Evolutionary conservation across 768 basidiomycete species (phyloP), one percentile per base, ranked within the genome.

Genomic region (Cytidiella melzeri): DNA sequence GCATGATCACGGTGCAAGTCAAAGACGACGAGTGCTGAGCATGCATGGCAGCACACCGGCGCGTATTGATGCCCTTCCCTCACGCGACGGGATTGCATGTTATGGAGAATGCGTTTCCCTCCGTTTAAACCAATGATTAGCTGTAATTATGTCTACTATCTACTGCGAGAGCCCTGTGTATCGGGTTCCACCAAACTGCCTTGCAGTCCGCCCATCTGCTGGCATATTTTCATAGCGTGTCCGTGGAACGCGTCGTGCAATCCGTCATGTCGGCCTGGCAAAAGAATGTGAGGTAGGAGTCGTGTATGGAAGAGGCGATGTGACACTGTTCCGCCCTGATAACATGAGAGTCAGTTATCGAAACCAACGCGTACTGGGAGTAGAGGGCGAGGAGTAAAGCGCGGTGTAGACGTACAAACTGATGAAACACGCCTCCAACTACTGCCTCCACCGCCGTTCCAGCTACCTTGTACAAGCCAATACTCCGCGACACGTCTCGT

Each of bases 381-480:
- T 4, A 41, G 19, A 42, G 27, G 37, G 15, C 10, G 47, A 5
- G 12, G 36, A 25, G 18, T 37, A 21, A 30, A 11, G 45, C 30
- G 50, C n/a, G n/a, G n/a, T n/a, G n/a, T n/a, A 45, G 45, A 73
- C 87, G 51, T 59, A 92, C 89, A 64, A 83, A 87, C 69, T 92
- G 87, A 58, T 84, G 80, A 58, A 81, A 88, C 11, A 90, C 75
- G 5, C 81, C 86, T 20, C 89, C 89, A 25, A 90, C 65, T 13
- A 89, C 71, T 2, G 85, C 89, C 56, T 84, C 80, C 4, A 90
- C 85, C 0, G 82, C 74, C 50, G 86, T 81, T 1, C 89, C 89
- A 58, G 83, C 77, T 18, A 90, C 81, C 57, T 90, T 91, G 57
- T 83, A 83, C 47, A 90, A 61, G 2, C 88, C 89, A 1, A 84